Base-by-base conservation (phyloP, 208 protist species). In the Crithidia thermophila region DNA sequence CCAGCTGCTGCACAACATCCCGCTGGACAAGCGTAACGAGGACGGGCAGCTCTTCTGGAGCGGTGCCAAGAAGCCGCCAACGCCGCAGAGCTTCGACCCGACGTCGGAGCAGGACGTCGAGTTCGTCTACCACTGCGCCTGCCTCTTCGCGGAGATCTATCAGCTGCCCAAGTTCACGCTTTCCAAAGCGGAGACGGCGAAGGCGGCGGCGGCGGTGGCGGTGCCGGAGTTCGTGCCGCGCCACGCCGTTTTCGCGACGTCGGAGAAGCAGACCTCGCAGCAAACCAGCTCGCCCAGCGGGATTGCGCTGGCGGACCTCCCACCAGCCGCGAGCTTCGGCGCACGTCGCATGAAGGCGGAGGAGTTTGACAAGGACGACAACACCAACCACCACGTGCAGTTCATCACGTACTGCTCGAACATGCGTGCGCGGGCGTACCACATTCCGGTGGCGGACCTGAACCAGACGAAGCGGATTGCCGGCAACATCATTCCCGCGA, bases 401-500 rank as follows among this genome's bases (percentile, higher is more conserved):
- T 99, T 98, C 71, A 94, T 99, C 39, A 95, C 84, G 7, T 78
- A 81, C 43, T 86, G 74, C 72, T 93, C 94, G 23, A 98, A 98
- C 77, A 58, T 98, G 40, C 82, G 98, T n/a, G 98, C 97, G 0
- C 57, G 61, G 20, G 94, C 93, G 30, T 99, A 99, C 60, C 58
- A 60, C 30, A 99, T 99, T 67, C 88, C 93, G 0, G 67, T 81
- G 14, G 91, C 87, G 0, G 89, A 96, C 65, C 65, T 88, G 4
- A 53, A 81, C 40, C 63, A 80, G 16, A 98, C 90, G 33, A 98
- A 95, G 66, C 81, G 80, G 25, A 96, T 99, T 67, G 96, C 98
- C 6, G 98, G 98, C 27, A 98, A 98, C 69, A 99, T 99, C 81
- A 99, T 99, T 68, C 99, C 99, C 21, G 99, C 99, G 10, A 99